These are phyloP conservation scores for Cystobasidium ongulense DNA, from an alignment of 768 basidiomycete species.

Conservation along the genomic window DNA sequence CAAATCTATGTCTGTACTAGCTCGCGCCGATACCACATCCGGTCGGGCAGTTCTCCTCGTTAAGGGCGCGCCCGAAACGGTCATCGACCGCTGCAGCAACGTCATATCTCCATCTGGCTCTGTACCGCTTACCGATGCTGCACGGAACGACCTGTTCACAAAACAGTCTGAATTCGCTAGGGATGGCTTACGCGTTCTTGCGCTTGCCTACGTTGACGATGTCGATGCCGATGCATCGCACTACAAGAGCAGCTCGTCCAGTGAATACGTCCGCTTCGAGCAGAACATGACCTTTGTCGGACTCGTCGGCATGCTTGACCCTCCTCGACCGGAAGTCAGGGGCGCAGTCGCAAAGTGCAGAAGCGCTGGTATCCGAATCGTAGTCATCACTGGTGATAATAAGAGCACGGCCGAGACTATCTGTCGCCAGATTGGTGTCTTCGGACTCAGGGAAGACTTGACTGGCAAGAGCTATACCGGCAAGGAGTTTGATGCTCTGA, in stretches of 20 bases:
- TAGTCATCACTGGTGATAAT: slow-evolving; percentile 97
- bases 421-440: slow-evolving; percentile 90
- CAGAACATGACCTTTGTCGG: slow-evolving; percentile 87
- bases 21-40: slow-evolving; percentile 52
- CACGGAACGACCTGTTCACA: slow-evolving; percentile 58
- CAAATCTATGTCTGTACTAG: slow-evolving; percentile 98
- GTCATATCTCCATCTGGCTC: slow-evolving; percentile 58
- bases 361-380: slow-evolving; percentile 86
- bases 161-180: slow-evolving; percentile 66
- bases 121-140: slow-evolving; percentile 58
- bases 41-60: slow-evolving; percentile 66
- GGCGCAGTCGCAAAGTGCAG: slow-evolving; percentile 79
- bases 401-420: slow-evolving; percentile 97
- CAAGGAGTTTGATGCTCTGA: slow-evolving; percentile 74
- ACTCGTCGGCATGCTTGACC: slow-evolving; percentile 94
- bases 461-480: slow-evolving; percentile 95
- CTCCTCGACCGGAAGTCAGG: slow-evolving; percentile 86
- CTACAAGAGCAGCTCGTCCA: slow-evolving; percentile 68
- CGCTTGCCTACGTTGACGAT: slow-evolving; percentile 74
- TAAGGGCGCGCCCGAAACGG: slow-evolving; percentile 93
- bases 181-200: slow-evolving; percentile 79
- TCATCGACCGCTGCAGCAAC: slow-evolving; percentile 77
- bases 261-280: slow-evolving; percentile 84
- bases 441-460: slow-evolving; percentile 73
- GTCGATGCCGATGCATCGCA: slow-evolving; percentile 67